Evolutionary conservation across 345 rosid genomes (phyloP).

Genomic region (Lepidium didymum): DNA sequence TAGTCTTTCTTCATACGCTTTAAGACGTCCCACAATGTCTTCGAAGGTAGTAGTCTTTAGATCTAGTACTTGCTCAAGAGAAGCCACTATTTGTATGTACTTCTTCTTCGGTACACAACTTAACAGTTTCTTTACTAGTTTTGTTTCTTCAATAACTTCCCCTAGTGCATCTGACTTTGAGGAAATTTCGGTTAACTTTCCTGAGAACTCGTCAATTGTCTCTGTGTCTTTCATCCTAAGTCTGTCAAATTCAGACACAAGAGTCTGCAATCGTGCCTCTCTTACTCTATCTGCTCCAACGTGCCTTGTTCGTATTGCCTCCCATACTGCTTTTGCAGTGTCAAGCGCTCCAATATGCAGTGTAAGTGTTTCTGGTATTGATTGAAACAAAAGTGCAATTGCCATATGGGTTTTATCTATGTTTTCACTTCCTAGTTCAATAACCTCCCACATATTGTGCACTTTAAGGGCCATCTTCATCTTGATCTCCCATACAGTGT

Average conservation of each 20-base stretch:
- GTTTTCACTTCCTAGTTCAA: too few species aligned
- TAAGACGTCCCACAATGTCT: background rate
- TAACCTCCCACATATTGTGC: too few species aligned
- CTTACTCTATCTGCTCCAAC: rapidly evolving
- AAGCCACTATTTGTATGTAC: background rate
- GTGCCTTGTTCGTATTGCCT: background rate
- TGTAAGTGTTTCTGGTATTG: too few species aligned
- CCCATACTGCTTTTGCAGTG: background rate
- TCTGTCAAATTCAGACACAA: background rate
- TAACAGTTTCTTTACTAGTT: background rate
- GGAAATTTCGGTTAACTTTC: background rate
- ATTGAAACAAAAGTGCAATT: too few species aligned
- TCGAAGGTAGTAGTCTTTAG: background rate
- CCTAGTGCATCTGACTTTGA: rapidly evolving
- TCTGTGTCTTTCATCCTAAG: background rate
- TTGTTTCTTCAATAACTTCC: background rate
- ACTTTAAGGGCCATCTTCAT: too few species aligned
- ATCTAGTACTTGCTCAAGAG: background rate
- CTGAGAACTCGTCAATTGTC: background rate
- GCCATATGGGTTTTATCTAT: too few species aligned
- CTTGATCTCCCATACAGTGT: too few species aligned
- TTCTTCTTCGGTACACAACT: background rate
- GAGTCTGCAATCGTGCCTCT: background rate
- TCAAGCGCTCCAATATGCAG: too few species aligned
- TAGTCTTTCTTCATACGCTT: background rate